phyloP scores from a whole-genome alignment of 306 rosid species.

The Hippophae gyantsensis region DNA sequence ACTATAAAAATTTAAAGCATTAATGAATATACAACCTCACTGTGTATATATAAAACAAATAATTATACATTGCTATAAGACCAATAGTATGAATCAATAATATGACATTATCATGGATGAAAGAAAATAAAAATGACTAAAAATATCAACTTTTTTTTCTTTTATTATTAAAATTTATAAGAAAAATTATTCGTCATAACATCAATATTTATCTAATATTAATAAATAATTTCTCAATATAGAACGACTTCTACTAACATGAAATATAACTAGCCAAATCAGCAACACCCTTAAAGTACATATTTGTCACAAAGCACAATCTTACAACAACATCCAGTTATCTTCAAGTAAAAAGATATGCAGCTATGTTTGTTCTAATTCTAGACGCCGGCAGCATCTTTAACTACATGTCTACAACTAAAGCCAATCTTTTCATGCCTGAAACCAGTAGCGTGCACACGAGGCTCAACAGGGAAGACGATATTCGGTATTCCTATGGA shows the following conservation, averaged over 20 bases:
- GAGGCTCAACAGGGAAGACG: conserved; percentile 20
- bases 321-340: not conserved
- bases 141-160: too few relatives aligned
- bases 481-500: conserved; percentile 18
- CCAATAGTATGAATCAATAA: too few relatives aligned
- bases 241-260: not conserved
- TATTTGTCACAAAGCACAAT: not conserved
- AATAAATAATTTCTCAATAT: too few relatives aligned
- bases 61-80: too few relatives aligned
- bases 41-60: too few relatives aligned
- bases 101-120: too few relatives aligned
- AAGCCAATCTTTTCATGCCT: conserved; percentile 50
- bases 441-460: conserved; percentile 26
- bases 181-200: too few relatives aligned
- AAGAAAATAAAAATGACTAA: too few relatives aligned
- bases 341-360: conserved; percentile 6
- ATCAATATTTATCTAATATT: too few relatives aligned
- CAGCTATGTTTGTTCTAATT: conserved; percentile 3
- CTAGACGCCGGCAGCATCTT: conserved; percentile 14
- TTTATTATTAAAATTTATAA: too few relatives aligned
- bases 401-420: conserved; percentile 38
- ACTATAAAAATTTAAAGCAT: too few relatives aligned
- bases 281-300: not conserved
- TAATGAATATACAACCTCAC: too few relatives aligned
- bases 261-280: conserved; percentile 1